Base-by-base conservation (phyloP, 140 eudicot genomes). In the Flaveria floridana region DNA sequence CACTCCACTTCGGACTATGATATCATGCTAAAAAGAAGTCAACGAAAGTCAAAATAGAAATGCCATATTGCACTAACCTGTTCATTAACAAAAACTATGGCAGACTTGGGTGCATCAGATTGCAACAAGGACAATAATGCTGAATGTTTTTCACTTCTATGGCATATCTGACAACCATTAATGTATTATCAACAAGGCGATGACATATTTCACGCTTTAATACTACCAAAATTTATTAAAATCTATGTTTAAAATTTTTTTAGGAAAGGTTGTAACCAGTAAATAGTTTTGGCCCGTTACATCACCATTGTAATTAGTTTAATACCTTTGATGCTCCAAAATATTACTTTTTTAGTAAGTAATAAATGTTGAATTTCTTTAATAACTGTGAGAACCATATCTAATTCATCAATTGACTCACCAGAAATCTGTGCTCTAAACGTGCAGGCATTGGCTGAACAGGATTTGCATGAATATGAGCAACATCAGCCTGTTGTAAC, bases 371-470 rank as follows among this genome's bases (percentile, higher is more conserved):
- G 13, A 55, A 2, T 55, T 55, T 50, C n/a, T 50, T 50, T 13
- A 0, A 14, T 13, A 50, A 50, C 56, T 4, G 6, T 50, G 56
- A 50, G 56, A 50, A 13, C 56, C 4, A 10, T 71, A 13, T 69
- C 58, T n/a, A 12, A 52, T 72, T 78, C 71, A 14, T 16, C 81
- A 51, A 70, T 6, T 70, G 57, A 74, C 91, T 84, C 73, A 89
- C 98, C 95, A 85, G 75, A 82, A 81, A 86, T 86, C 94, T 83
- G 76, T 93, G 98, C 53, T 80, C 76, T 50, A 93, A 25, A 82
- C 97, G 69, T 59, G 94, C 78, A 37, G 98, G 98, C 95, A 93
- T 93, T 57, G 98, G 97, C 74, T 84, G 85, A 82, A 90, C 42
- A 41, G 97, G 86, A 82, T 93, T 90, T 42, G 90, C 94, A 81